Percentiles rank a stretch among this genome's conserved stretches.
These are phyloP conservation scores for Sphaerobolus stellatus DNA, from an alignment of 1,284 basidiomycete genomes.

Conservation along the genomic window DNA sequence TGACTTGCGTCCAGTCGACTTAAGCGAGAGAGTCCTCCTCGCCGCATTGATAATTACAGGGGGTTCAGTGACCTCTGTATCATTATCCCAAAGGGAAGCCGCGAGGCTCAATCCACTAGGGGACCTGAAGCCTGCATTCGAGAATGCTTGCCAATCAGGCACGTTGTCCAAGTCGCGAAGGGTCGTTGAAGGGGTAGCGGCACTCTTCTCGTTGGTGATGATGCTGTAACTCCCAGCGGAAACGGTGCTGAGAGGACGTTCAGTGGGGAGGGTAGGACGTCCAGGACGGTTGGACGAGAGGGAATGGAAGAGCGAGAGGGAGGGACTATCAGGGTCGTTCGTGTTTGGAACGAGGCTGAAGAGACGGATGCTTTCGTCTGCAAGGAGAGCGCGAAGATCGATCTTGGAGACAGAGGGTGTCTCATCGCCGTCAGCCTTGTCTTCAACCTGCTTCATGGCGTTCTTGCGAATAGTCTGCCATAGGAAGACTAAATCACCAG, in stretches of 20 bases:
- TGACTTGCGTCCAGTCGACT: not conserved
- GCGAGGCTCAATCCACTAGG: constrained; percentile 48
- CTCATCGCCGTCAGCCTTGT: constrained; percentile 16
- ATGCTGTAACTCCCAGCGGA: too few relatives aligned
- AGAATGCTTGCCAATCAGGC: constrained; percentile 50
- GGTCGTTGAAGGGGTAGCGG: constrained; percentile 17
- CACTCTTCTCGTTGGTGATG: constrained; percentile 14
- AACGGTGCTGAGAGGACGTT: constrained; percentile 14
- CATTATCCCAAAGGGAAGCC: constrained; percentile 55
- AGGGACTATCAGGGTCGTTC: constrained; percentile 13
- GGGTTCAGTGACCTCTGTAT: constrained; percentile 59
- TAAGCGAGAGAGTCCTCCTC: constrained; percentile 22
- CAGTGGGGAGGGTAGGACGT: constrained; percentile 27
- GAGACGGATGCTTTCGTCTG: constrained; percentile 64
- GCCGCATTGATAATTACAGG: constrained; percentile 12
- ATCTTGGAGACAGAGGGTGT: constrained; percentile 18
- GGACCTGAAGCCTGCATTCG: constrained; percentile 58
- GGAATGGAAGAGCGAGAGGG: constrained; percentile 14
- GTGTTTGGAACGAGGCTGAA: constrained; percentile 24
- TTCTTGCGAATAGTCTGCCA: constrained; percentile 56
- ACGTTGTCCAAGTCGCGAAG: constrained; percentile 19
- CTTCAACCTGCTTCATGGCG: constrained; percentile 30
- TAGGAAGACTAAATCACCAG: constrained; percentile 39
- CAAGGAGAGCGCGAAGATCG: constrained; percentile 44
- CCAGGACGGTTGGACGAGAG: constrained; percentile 21